phyloP scores from a whole-genome alignment of 129 eudicot species.

The Helianthus tuberosus region DNA sequence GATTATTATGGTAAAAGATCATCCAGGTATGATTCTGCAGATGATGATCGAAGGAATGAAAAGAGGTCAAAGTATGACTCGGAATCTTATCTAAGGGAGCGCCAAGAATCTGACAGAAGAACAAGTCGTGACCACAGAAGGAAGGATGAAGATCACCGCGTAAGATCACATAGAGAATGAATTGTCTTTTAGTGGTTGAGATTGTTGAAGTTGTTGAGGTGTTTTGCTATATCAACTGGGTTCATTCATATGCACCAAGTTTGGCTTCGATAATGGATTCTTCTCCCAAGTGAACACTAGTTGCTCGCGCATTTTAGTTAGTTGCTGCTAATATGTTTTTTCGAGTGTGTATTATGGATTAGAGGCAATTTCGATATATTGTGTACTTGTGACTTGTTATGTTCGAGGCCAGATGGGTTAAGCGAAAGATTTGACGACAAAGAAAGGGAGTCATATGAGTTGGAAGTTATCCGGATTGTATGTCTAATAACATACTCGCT shows the following conservation, averaged over 20 bases:
- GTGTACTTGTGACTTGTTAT: background rate
- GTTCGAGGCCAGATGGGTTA: background rate
- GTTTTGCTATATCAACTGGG: background rate
- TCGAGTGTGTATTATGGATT: background rate
- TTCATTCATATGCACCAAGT: background rate
- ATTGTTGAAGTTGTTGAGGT: slow-evolving; percentile 4
- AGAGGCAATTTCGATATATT: background rate
- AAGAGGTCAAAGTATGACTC: slow-evolving; percentile 51
- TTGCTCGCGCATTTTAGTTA: background rate
- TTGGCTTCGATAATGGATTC: background rate
- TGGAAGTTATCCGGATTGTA: background rate
- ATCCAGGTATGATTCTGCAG: slow-evolving; percentile 41
- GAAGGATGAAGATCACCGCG: slow-evolving; percentile 45
- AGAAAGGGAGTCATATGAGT: background rate
- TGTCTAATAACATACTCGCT: background rate
- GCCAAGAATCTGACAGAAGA: slow-evolving; percentile 35
- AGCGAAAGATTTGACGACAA: background rate
- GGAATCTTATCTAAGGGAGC: slow-evolving; percentile 45
- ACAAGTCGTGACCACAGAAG: slow-evolving; percentile 37
- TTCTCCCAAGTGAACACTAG: too few species aligned
- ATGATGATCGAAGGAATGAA: slow-evolving; percentile 42
- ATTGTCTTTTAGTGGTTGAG: background rate
- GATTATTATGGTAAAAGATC: slow-evolving; percentile 42
- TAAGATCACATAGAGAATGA: slow-evolving; percentile 37
- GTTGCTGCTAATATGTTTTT: background rate